phyloP scores from a whole-genome alignment of 257 asterid species.

The Voacanga thouarsii region DNA sequence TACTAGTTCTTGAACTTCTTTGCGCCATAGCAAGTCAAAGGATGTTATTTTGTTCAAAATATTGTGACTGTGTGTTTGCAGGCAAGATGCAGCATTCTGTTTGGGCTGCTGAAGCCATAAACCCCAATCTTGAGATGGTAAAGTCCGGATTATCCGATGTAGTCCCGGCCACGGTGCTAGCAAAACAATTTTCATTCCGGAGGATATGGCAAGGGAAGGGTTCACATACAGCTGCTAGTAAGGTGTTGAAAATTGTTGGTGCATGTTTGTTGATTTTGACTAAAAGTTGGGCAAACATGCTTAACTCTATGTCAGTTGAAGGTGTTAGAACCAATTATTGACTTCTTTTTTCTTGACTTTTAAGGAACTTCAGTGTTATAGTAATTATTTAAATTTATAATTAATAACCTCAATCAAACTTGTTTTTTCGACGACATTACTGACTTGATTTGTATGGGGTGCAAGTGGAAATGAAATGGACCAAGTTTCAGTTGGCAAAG shows the following conservation, averaged over 20 bases:
- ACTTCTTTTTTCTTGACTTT: conserved; percentile 3
- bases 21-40: background rate
- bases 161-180: conserved; percentile 42
- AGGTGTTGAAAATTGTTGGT: conserved; percentile 53
- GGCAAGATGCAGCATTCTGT: conserved; percentile 91
- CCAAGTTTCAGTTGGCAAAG: background rate
- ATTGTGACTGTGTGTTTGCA: conserved; percentile 29
- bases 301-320: background rate
- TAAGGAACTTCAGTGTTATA: background rate
- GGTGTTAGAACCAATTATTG: background rate
- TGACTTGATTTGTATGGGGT: background rate
- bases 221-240: conserved; percentile 78
- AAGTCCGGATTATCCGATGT: conserved; percentile 42
- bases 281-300: background rate
- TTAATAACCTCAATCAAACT: background rate
- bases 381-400: background rate
- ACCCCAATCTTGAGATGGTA: conserved; percentile 42
- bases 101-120: conserved; percentile 74
- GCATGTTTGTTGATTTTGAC: conserved; percentile 24
- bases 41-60: background rate
- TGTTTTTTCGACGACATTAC: background rate
- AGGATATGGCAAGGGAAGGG: conserved; percentile 98
- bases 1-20: conserved; percentile 15
- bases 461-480: background rate
- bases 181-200: conserved; percentile 63